Conservation (phyloP, 176 grass and related monocot genomes). For the Oryza longistaminata region DNA sequence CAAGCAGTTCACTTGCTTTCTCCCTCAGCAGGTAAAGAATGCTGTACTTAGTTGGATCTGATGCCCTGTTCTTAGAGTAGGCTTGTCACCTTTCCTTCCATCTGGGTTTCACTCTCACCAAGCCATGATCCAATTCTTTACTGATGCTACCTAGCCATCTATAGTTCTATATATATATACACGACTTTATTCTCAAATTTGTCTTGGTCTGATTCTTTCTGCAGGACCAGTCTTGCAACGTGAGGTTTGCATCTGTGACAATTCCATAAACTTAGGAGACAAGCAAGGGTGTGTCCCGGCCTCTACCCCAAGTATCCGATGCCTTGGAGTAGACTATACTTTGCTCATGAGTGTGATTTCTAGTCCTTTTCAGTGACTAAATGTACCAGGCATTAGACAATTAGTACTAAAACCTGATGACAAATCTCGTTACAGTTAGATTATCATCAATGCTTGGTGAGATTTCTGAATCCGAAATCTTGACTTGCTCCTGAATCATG, state of each 20-base stretch:
- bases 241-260: slow-evolving; percentile 31
- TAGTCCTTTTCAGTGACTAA: not conserved
- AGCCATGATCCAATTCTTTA: slow-evolving; percentile 15
- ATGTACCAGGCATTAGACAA: not conserved
- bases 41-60: not conserved
- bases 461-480: not conserved
- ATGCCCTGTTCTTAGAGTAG: not conserved
- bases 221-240: slow-evolving; percentile 16
- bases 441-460: not conserved
- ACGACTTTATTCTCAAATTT: slow-evolving; percentile 28
- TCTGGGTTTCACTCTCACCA: slow-evolving; percentile 22
- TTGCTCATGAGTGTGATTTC: not conserved
- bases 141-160: not conserved
- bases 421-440: not conserved
- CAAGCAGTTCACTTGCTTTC: not conserved
- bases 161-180: too few species aligned
- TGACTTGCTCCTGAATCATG: not conserved
- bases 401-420: not conserved
- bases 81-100: slow-evolving; percentile 19
- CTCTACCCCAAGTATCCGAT: slow-evolving; percentile 48
- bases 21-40: slow-evolving; percentile 7
- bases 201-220: not conserved
- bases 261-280: slow-evolving; percentile 31
- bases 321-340: slow-evolving; percentile 32
- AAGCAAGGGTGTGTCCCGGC: slow-evolving; percentile 41